phyloP scores from a whole-genome alignment of 2,329 filamentous ascomycete species.

The Coniochaeta hoffmannii region DNA sequence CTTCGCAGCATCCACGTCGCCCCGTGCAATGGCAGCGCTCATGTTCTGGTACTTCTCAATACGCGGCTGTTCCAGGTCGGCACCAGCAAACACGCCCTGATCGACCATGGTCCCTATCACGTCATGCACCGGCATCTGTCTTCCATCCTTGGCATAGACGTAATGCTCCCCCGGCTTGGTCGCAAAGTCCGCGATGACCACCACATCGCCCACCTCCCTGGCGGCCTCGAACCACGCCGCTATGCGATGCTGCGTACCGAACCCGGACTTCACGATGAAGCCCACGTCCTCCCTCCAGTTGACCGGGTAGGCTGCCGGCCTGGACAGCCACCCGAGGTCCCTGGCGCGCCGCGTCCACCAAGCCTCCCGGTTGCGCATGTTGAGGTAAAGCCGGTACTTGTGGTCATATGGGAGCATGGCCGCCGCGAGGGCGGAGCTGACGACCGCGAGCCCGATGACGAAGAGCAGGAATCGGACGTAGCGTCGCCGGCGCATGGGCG shows the following conservation, averaged over 20 bases:
- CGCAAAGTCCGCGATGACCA: constrained; percentile 45
- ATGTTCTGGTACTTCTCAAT: constrained; percentile 33
- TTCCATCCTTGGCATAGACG: constrained; percentile 16
- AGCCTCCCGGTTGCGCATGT: not conserved
- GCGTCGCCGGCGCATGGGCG: not conserved
- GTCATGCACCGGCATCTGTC: constrained; percentile 28
- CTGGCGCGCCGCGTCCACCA: not conserved
- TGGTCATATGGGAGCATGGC: not conserved
- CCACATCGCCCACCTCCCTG: constrained; percentile 29
- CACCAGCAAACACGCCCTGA: not conserved
- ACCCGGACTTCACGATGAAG: constrained; percentile 48
- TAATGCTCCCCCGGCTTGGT: constrained; percentile 12
- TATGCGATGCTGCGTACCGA: constrained; percentile 43
- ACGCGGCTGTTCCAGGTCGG: constrained; percentile 15
- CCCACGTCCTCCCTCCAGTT: constrained; percentile 38
- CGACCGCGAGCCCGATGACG: not conserved
- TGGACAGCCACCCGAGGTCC: not conserved
- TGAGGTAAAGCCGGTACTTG: not conserved
- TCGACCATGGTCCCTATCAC: constrained; percentile 21
- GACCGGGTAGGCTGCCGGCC: constrained; percentile 27
- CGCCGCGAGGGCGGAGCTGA: not conserved
- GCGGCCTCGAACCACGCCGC: constrained; percentile 38
- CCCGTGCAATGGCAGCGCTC: constrained; percentile 27
- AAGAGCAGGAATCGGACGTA: not conserved
- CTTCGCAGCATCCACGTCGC: constrained; percentile 28